Evolutionary conservation across 306 rosid genomes (phyloP).

Genomic region (Vigna reflexopilosa): DNA sequence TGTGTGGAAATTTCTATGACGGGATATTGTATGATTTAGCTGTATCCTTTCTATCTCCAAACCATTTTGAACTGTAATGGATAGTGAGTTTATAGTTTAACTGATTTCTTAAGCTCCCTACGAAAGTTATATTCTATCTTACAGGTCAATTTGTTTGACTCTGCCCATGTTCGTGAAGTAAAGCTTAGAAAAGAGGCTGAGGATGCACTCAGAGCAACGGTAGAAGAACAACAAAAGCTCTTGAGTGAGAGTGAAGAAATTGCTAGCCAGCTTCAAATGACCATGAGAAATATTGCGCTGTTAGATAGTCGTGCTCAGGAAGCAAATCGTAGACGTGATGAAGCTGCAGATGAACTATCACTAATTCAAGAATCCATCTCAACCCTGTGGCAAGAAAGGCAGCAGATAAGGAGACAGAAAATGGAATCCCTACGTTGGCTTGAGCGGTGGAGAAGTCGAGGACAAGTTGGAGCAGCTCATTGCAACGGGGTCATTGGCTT

Average conservation of each 20-base stretch:
- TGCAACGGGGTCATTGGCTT: constrained; percentile 57
- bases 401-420: constrained; percentile 69
- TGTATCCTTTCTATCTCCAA: background rate
- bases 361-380: constrained; percentile 74
- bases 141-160: constrained; percentile 65
- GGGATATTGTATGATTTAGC: constrained; percentile 10
- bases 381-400: constrained; percentile 67
- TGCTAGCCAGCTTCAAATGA: constrained; percentile 55
- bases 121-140: constrained; percentile 21
- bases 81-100: constrained; percentile 8
- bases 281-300: constrained; percentile 72
- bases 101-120: constrained; percentile 29
- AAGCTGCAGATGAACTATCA: constrained; percentile 62
- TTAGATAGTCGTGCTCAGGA: constrained; percentile 64
- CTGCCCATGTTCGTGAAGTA: constrained; percentile 57
- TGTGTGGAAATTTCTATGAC: constrained; percentile 9
- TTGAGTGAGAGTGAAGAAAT: constrained; percentile 63
- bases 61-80: constrained; percentile 16
- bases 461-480: constrained; percentile 58
- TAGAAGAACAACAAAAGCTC: constrained; percentile 64
- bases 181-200: constrained; percentile 66
- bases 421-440: constrained; percentile 75
- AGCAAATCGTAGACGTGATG: constrained; percentile 64
- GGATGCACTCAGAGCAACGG: constrained; percentile 53
- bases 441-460: constrained; percentile 68